Evolutionary conservation across 2,329 filamentous ascomycete species (phyloP).

Genomic region (Colletotrichum tabaci): DNA sequence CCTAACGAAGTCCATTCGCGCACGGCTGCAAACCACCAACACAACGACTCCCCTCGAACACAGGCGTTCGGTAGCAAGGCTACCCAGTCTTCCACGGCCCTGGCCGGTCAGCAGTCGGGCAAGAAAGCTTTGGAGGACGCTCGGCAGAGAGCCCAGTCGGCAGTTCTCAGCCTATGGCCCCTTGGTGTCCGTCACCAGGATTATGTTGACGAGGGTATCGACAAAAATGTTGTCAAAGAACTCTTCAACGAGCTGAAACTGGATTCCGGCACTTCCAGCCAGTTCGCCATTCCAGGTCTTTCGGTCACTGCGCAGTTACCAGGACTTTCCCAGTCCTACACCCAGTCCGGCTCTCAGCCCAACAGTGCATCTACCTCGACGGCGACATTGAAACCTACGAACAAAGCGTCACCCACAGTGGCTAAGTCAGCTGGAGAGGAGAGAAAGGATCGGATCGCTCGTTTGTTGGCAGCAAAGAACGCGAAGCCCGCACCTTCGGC

Average conservation of each 20-base stretch:
- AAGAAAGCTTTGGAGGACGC: slow-evolving; percentile 54
- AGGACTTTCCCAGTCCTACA: neutral
- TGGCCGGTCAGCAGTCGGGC: neutral
- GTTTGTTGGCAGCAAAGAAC: slow-evolving; percentile 80
- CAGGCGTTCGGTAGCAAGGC: neutral
- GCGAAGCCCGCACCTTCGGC: slow-evolving; percentile 59
- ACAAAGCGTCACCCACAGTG: slow-evolving; percentile 13
- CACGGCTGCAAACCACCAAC: neutral
- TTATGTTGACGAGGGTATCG: slow-evolving; percentile 81
- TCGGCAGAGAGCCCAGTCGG: slow-evolving; percentile 74
- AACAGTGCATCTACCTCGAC: neutral
- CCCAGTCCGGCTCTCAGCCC: slow-evolving; percentile 5
- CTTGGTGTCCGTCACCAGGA: slow-evolving; percentile 81
- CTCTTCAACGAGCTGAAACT: slow-evolving; percentile 81
- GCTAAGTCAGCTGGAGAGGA: slow-evolving; percentile 65
- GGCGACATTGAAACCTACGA: slow-evolving; percentile 2
- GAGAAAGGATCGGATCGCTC: slow-evolving; percentile 83
- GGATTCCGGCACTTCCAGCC: slow-evolving; percentile 52
- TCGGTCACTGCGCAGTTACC: slow-evolving; percentile 1
- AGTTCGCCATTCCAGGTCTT: slow-evolving; percentile 7
- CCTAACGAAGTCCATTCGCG: slow-evolving; percentile 60
- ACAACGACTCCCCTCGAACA: neutral
- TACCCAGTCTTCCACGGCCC: neutral
- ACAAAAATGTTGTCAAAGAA: slow-evolving; percentile 71
- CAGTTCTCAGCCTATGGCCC: slow-evolving; percentile 75